Base-by-base conservation (phyloP, 768 basidiomycete genomes). In the Leucosporidium scottii region DNA sequence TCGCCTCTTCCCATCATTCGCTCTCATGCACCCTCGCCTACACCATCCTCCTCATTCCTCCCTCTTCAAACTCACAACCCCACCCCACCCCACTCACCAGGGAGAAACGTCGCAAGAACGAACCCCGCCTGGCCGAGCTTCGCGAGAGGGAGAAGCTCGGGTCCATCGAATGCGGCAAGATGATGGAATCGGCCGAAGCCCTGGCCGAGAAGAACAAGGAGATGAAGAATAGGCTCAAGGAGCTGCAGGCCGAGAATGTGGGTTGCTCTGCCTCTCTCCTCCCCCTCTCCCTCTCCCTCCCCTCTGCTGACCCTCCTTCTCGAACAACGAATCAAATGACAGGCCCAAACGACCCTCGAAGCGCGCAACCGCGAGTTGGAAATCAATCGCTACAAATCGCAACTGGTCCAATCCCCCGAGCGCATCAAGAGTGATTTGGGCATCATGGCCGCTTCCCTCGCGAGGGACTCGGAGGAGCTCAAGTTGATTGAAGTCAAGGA, bases 401-500 rank as follows among this genome's bases (percentile, higher is more conserved):
- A 49, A 18, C 6, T 60, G 23, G 47, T 49, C 3, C 59, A 48
- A 21, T 49, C 59, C 10, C 59, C 59, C 39, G 44, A 47, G 17
- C 44, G 47, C 27, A 18, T 60, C 7, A 44, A 23, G 8, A 8
- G 7, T 3, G 28, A 48, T 27, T 20, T 60, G 47, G 27, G 28
- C 27, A 18, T 10, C 36, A 21, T 59, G 36, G n/a, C 20, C 5
- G 34, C 10, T 1, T n/a, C 8, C 4, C 23, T 59, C 3, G n/a
- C 9, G 23, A 36, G 27, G 57, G 57, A 59, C 13, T 12, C 36
- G 36, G 36, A 59, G n/a, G 23, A 39, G 23, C 10, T 44, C 13
- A 30, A 58, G 25, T 28, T 58, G 23, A 31, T 36, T 25, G 66
- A 71, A 31, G 61, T 56, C 9, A 21, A 66, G 60, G 68, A 66